Percentiles rank a stretch among this genome's conserved stretches.
phyloP scores from a whole-genome alignment of 2,329 filamentous ascomycete species.

The Scytalidium lignicola region DNA sequence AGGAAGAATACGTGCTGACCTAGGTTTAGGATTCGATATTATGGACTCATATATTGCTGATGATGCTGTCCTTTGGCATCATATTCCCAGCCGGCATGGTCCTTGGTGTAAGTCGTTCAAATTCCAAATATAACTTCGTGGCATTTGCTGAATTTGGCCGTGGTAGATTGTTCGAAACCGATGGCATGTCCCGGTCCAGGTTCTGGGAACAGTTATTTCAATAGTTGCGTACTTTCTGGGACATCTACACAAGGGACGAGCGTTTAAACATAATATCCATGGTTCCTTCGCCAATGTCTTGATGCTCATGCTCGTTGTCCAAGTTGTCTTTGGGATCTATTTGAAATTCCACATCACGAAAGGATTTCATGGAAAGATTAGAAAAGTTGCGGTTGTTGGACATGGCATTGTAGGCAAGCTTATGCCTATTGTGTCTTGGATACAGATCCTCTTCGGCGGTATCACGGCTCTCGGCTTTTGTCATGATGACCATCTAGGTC shows the following conservation, averaged over 20 bases:
- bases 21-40: constrained; percentile 64
- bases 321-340: constrained; percentile 79
- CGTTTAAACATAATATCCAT: constrained; percentile 80
- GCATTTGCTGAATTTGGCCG: constrained; percentile 8
- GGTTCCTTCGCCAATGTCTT: constrained; percentile 72
- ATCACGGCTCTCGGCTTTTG: constrained; percentile 93
- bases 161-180: constrained; percentile 80
- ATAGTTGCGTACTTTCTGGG: constrained; percentile 86
- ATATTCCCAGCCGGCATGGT: constrained; percentile 96
- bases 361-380: constrained; percentile 74
- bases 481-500: constrained; percentile 81
- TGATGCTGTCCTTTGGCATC: constrained; percentile 82
- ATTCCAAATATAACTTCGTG: background rate
- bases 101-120: constrained; percentile 66
- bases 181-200: constrained; percentile 91
- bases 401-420: constrained; percentile 83
- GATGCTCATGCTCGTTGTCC: constrained; percentile 71
- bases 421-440: constrained; percentile 83
- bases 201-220: constrained; percentile 67
- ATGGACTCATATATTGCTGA: constrained; percentile 91
- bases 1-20: constrained; percentile 27
- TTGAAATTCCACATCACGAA: constrained; percentile 84
- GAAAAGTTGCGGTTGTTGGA: constrained; percentile 62
- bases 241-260: constrained; percentile 81
- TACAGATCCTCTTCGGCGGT: constrained; percentile 92